Conservation (phyloP, 148 eudicot genomes). For the Chenopodium formosanum region DNA sequence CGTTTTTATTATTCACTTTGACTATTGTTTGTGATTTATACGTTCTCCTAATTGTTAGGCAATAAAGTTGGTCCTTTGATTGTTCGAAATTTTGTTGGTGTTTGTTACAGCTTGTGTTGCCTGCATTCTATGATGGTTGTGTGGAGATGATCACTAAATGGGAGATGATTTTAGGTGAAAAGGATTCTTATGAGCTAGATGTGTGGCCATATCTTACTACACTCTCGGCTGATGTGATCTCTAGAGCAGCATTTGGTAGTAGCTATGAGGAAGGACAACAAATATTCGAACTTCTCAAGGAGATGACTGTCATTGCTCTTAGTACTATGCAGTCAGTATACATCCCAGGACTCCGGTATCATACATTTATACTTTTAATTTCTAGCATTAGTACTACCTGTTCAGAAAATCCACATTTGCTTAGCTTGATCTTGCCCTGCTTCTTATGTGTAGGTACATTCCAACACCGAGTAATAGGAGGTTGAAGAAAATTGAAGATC, state of each 20-base stretch:
- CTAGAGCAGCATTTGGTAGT: slow-evolving; percentile 25
- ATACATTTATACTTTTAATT: too few relatives aligned
- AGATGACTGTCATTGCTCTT: neutral
- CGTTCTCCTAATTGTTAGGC: neutral
- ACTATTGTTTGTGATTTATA: neutral
- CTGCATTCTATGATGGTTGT: slow-evolving; percentile 15
- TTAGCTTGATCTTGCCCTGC: neutral
- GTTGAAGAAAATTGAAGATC: neutral
- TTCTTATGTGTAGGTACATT: neutral
- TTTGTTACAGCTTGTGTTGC: slow-evolving; percentile 13
- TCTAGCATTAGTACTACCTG: neutral
- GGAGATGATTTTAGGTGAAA: slow-evolving; percentile 4
- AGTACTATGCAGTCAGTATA: neutral
- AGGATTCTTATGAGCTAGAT: slow-evolving; percentile 3
- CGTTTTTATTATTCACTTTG: neutral
- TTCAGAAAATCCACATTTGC: neutral
- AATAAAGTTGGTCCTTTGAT: neutral
- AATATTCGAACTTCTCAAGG: slow-evolving; percentile 14
- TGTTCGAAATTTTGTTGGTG: neutral
- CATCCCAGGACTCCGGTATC: slow-evolving; percentile 13
- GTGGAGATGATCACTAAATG: slow-evolving; percentile 12
- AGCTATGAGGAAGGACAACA: slow-evolving; percentile 19
- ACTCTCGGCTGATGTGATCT: slow-evolving; percentile 22
- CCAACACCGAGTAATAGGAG: slow-evolving; percentile 14
- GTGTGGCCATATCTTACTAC: slow-evolving; percentile 12